phyloP scores from a whole-genome alignment of 2,329 filamentous ascomycete species.

The Pseudopyricularia javanii region DNA sequence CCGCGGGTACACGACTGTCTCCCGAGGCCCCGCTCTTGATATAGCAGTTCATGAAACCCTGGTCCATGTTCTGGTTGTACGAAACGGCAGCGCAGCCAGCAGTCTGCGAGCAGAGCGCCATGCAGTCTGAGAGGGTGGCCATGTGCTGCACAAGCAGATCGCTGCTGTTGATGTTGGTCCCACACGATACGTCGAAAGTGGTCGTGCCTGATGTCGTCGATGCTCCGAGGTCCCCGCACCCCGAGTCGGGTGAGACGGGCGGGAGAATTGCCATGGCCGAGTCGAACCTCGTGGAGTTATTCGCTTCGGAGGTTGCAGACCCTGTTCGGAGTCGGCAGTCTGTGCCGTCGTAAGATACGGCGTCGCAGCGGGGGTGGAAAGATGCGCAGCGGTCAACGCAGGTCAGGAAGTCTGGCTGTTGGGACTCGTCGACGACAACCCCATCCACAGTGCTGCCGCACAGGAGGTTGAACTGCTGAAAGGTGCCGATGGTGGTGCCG shows the following conservation, averaged over 20 bases:
- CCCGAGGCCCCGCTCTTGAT: slow-evolving; percentile 11
- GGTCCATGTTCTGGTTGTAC: slow-evolving; percentile 12
- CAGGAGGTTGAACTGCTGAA: slow-evolving; percentile 13
- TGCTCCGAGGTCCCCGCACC: slow-evolving; percentile 12
- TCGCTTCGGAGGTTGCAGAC: slow-evolving; percentile 6
- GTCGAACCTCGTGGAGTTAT: slow-evolving; percentile 9
- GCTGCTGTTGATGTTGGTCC: slow-evolving; percentile 13
- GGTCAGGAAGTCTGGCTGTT: slow-evolving; percentile 9
- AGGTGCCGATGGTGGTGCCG: slow-evolving; percentile 13
- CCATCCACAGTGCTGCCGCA: slow-evolving; percentile 13
- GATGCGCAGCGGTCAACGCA: slow-evolving; percentile 17
- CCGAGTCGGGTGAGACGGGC: slow-evolving; percentile 9
- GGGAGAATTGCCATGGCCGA: slow-evolving; percentile 15
- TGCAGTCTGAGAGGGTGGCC: slow-evolving; percentile 15
- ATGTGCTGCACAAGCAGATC: slow-evolving; percentile 16
- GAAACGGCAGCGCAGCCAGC: slow-evolving; percentile 13
- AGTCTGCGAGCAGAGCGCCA: slow-evolving; percentile 13
- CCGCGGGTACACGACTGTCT: not conserved
- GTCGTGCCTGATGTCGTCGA: slow-evolving; percentile 6
- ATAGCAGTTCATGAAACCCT: slow-evolving; percentile 20
- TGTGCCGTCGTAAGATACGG: slow-evolving; percentile 11
- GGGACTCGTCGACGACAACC: slow-evolving; percentile 9
- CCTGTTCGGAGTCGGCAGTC: slow-evolving; percentile 14
- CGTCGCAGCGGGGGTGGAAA: slow-evolving; percentile 17
- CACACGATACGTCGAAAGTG: slow-evolving; percentile 13